Evolutionary conservation across 1,284 basidiomycete species (phyloP).

Genomic region (Schizophyllum commune): DNA sequence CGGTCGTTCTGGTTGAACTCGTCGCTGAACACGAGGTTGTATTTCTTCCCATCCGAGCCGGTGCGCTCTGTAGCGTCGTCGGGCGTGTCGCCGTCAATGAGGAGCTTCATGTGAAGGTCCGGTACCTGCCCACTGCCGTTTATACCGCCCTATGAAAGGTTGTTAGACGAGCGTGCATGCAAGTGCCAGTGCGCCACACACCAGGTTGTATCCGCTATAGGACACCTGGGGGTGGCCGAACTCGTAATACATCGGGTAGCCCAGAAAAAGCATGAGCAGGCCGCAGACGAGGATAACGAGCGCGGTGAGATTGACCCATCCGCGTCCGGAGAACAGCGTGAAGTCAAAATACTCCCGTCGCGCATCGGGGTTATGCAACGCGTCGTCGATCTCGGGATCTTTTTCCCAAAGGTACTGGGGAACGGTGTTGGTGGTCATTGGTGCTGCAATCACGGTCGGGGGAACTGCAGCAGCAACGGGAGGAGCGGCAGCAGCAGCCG

Average conservation of each 20-base stretch:
- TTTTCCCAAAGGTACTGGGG: constrained; percentile 68
- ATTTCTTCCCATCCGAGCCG: constrained; percentile 66
- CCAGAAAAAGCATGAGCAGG: constrained; percentile 64
- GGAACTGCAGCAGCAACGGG: background rate
- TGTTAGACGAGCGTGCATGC: background rate
- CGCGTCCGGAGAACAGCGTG: constrained; percentile 59
- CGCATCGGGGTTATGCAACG: constrained; percentile 70
- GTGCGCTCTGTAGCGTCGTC: constrained; percentile 39
- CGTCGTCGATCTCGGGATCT: constrained; percentile 72
- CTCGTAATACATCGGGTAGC: constrained; percentile 71
- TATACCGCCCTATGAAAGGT: constrained; percentile 44
- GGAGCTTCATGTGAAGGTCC: constrained; percentile 42
- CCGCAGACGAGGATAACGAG: constrained; percentile 53
- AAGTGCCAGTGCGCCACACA: background rate
- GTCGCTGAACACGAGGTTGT: constrained; percentile 85
- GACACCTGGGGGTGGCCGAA: constrained; percentile 22
- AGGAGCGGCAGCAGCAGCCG: constrained; percentile 19
- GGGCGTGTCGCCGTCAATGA: constrained; percentile 71
- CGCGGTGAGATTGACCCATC: constrained; percentile 63
- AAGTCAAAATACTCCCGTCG: constrained; percentile 53
- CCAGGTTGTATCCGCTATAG: background rate
- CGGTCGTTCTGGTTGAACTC: constrained; percentile 40
- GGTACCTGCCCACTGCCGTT: constrained; percentile 71
- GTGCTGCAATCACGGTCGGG: background rate
- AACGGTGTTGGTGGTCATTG: constrained; percentile 35